Percentiles rank a stretch among this genome's conserved stretches.
These are phyloP conservation scores for Aureobasidium vineae DNA, from an alignment of 2,329 filamentous ascomycete genomes.

Conservation along the genomic window DNA sequence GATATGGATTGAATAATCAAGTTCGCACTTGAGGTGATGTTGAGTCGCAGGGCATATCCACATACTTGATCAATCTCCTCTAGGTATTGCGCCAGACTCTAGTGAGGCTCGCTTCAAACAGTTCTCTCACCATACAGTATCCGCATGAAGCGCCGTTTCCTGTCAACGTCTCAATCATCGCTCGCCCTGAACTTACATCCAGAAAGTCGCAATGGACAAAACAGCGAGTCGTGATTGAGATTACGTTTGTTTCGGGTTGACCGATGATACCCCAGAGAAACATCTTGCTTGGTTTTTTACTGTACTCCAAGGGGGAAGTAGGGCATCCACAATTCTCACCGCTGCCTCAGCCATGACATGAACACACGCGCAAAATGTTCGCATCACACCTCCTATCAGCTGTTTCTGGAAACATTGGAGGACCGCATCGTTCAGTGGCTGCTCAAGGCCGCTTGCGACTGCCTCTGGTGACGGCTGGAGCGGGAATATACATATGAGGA, in stretches of 20 bases:
- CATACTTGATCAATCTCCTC: not conserved
- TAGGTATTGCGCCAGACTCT: not conserved
- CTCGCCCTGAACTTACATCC: not conserved
- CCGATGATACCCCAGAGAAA: not conserved
- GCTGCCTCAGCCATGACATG: conserved; percentile 6
- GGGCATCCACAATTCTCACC: conserved; percentile 20
- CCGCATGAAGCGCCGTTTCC: conserved; percentile 8
- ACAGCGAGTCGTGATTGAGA: not conserved
- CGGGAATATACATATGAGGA: not conserved
- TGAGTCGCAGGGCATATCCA: not conserved
- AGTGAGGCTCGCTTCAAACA: conserved; percentile 1
- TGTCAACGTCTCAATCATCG: conserved; percentile 10
- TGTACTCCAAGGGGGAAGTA: not conserved
- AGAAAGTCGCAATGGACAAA: no score
- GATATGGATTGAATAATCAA: not conserved
- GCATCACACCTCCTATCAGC: not conserved
- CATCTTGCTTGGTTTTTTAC: not conserved
- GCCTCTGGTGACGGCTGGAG: not conserved
- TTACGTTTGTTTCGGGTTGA: conserved; percentile 20
- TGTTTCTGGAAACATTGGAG: not conserved
- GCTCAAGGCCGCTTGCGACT: conserved; percentile 6
- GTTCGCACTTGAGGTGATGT: not conserved
- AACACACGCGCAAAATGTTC: not conserved
- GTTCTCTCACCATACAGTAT: not conserved
- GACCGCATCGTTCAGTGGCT: not conserved